These are phyloP conservation scores for Mangifera indica DNA, from an alignment of 345 rosid genomes.

Conservation along the genomic window DNA sequence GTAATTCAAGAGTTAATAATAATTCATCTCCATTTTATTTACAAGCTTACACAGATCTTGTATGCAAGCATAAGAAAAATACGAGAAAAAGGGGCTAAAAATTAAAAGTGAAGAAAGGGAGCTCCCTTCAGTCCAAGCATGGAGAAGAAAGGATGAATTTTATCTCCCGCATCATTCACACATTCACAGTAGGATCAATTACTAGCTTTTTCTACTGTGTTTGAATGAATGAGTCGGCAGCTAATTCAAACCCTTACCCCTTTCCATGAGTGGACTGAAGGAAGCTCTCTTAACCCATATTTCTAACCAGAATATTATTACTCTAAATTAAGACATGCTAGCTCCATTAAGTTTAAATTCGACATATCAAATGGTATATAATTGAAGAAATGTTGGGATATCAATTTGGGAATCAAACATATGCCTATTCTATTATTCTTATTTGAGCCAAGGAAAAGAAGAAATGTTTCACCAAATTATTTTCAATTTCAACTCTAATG, in stretches of 20 bases:
- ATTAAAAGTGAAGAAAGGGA: slow-evolving; percentile 20
- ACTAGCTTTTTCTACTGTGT: slow-evolving; percentile 26
- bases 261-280: slow-evolving; percentile 50
- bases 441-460: too few species aligned
- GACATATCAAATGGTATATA: neutral
- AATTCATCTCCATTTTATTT: too few species aligned
- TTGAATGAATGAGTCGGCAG: slow-evolving; percentile 58
- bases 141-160: slow-evolving; percentile 40
- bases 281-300: slow-evolving; percentile 38
- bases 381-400: too few species aligned
- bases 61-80: too few species aligned
- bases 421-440: too few species aligned
- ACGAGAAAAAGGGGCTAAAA: too few species aligned
- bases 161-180: slow-evolving; percentile 99
- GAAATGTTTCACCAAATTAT: too few species aligned
- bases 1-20: too few species aligned
- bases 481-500: too few species aligned
- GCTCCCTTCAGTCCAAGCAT: slow-evolving; percentile 61
- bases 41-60: too few species aligned
- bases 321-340: neutral
- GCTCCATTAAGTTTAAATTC: neutral
- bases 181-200: slow-evolving; percentile 50
- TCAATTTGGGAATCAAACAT: too few species aligned
- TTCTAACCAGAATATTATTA: neutral
- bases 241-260: slow-evolving; percentile 37